Base-by-base conservation (phyloP, 176 grass and related monocot genomes). In the Poa pratensis region DNA sequence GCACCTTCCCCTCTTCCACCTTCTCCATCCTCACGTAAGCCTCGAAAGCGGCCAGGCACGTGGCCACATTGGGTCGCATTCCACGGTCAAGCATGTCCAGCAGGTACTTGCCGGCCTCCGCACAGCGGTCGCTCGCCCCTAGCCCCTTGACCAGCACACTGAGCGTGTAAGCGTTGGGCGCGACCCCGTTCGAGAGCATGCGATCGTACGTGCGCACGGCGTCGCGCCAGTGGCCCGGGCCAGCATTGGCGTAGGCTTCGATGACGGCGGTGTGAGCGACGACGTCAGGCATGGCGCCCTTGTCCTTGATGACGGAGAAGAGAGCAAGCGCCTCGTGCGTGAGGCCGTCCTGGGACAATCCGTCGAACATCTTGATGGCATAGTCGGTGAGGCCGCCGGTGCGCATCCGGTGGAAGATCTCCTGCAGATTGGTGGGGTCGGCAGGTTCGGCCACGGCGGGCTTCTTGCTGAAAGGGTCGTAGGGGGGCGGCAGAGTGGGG, bases 301-400 rank as follows among this genome's bases (percentile, higher is more conserved):
- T 92, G 27, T 95, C 93, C 88, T 90, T 98, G 37, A 98, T 98
- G 45, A 92, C 10, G 1, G 89, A 32, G 51, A 98, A 94, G 61
- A 98, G 86, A 39, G 79, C 89, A 9, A 95, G 63, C 20, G 96
- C 96, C 63, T 98, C 91, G 63, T 94, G 93, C 14, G 87, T 95
- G 52, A 93, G 89, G 28, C 93, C 96, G 34, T 98, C 96, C 83
- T 89, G 94, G 73, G 91, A 94, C 86, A 98, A 91, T 89, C 84
- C 93, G 78, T 98, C 96, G 83, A 98, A 98, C 96, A 98, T 98
- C 91, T 98, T 98, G 91, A 98, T 87, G 70, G 96, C 96, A 11
- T 95, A 82, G 27, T 94, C 90, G 17, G 89, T 92, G 80, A 98
- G 91, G 49, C 96, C 96, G 73, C 82, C 93, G n/a, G 88, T 86